These are phyloP conservation scores for Selaginella moellendorffii DNA, from an alignment of 75 land plant species.

Conservation along the genomic window DNA sequence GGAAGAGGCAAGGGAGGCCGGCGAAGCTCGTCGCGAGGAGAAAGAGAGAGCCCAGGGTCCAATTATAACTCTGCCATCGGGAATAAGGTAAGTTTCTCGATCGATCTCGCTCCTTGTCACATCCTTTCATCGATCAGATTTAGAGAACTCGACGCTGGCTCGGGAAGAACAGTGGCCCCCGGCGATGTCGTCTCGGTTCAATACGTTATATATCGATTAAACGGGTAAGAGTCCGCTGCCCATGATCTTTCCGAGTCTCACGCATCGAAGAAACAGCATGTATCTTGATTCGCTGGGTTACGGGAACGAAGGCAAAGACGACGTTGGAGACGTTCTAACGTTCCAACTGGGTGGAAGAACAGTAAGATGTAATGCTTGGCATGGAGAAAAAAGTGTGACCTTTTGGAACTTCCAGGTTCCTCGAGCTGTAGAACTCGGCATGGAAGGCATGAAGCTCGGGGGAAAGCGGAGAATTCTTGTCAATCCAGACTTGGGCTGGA, in stretches of 20 bases:
- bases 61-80: constrained; percentile 11
- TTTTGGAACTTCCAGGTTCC: constrained; percentile 7
- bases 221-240: not conserved
- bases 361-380: not conserved
- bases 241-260: too few species aligned
- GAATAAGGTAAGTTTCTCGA: constrained; percentile 7
- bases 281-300: not conserved
- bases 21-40: constrained; percentile 6
- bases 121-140: not conserved
- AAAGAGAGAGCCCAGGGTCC: constrained; percentile 11
- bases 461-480: constrained; percentile 11
- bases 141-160: not conserved
- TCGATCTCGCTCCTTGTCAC: not conserved
- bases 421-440: constrained; percentile 9
- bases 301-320: not conserved
- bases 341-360: not conserved
- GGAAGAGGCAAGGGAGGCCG: constrained; percentile 12
- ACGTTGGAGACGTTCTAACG: not conserved
- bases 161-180: not conserved
- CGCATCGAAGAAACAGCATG: too few species aligned
- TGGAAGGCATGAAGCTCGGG: constrained; percentile 15
- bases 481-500: constrained; percentile 11
- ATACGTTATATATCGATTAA: not conserved
- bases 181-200: not conserved
- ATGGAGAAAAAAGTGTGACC: not conserved